Evolutionary conservation across 176 grass and related monocot genomes (phyloP).

Genomic region (Saccharum spontaneum): DNA sequence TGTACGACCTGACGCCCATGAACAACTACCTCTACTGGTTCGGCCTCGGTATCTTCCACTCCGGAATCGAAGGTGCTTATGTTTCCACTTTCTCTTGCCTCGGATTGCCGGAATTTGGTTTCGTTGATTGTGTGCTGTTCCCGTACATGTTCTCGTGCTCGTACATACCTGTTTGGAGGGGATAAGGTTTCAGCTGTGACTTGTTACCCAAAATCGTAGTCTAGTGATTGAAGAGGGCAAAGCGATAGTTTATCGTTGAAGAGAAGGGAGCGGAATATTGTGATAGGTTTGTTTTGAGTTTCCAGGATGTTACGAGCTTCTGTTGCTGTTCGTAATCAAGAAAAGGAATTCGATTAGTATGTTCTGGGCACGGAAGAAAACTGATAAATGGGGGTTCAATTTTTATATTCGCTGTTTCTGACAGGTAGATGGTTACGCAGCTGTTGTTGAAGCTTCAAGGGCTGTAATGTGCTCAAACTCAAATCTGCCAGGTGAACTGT

Average conservation of each 20-base stretch:
- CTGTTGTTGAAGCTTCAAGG: background rate
- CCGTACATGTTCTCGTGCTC: background rate
- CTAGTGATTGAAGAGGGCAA: background rate
- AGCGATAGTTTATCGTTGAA: background rate
- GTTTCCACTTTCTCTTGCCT: background rate
- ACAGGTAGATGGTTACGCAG: background rate
- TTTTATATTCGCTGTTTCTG: background rate
- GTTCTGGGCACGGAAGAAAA: background rate
- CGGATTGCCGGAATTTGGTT: background rate
- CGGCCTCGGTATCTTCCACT: slow-evolving; percentile 77
- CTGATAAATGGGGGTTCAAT: background rate
- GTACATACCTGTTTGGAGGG: background rate
- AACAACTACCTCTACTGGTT: slow-evolving; percentile 77
- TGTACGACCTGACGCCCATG: slow-evolving; percentile 71
- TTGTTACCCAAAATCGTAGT: background rate
- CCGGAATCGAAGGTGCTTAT: slow-evolving; percentile 68
- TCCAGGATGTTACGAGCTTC: background rate
- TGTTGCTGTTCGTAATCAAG: background rate
- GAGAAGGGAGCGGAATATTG: background rate
- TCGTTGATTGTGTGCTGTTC: background rate
- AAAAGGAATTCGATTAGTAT: background rate
- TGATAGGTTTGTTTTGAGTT: background rate
- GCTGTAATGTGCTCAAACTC: background rate
- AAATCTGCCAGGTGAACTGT: background rate
- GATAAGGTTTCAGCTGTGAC: background rate